Evolutionary conservation across 1,284 basidiomycete species (phyloP), one percentile per base, ranked within the genome.

Genomic region (Taiwanofungus camphoratus): DNA sequence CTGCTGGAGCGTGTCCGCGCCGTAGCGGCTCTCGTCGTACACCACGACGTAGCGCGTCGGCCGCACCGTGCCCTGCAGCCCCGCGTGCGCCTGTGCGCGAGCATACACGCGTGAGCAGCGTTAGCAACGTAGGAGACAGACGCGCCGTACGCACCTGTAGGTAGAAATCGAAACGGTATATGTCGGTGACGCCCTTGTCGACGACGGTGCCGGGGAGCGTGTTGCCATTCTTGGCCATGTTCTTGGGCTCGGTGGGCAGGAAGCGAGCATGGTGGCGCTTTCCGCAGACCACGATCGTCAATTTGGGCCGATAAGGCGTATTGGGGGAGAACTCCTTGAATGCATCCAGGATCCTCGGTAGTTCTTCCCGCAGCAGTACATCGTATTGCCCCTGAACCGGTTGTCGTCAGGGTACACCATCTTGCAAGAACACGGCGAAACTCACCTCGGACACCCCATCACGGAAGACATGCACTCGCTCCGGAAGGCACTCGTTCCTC

Each of bases 201-300:
- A 86, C 76, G 6, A 89, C 75, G 0, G 86, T 87, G 1, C 86
- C 86, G 0, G 87, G 79, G 3, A 69, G 70, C 0, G 84, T 85
- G 54, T 89, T 89, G 1, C 84, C 83, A 48, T 82, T 83, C 44
- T 59, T 67, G 49, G 77, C 74, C 2, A 73, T 77, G 33, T 69
- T 54, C 4, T 66, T 53, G 0, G 65, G 61, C 27, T 70, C 60
- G 0, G 76, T 75, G 0, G 84, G 71, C 59, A 69, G 84, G 58
- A 82, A 78, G 30, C 78, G 74, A 0, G 85, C 79, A 54, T 90
- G 77, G 55, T 91, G 88, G 0, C 87, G 76, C 61, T 90, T 91
- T 6, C 84, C 84, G 56, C 84, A 88, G 41, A 89, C 73, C 47
- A 85, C 66, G 54, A 88, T 86, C 6, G 82, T 79, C 7, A 91